A percentile compares a stretch with the other conserved stretches of the same genome.
phyloP scores from a whole-genome alignment of 1,284 basidiomycete genomes.

The Rhodotorula sp. region DNA sequence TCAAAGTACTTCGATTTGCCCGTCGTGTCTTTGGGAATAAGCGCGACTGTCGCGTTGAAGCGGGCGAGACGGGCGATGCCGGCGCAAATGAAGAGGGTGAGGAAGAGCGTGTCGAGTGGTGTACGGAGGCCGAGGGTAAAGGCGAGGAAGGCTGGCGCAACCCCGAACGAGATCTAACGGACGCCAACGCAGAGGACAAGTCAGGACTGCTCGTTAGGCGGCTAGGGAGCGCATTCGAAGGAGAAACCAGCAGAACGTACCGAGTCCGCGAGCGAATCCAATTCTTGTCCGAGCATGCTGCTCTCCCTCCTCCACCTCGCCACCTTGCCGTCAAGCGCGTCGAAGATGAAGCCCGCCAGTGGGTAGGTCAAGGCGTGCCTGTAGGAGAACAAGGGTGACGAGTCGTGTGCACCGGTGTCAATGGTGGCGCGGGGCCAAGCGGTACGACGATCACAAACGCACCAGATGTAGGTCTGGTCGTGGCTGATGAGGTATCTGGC shows the following conservation, averaged over 20 bases:
- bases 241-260: conserved; percentile 53
- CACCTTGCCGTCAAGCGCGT: conserved; percentile 96
- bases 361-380: conserved; percentile 79
- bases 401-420: not conserved
- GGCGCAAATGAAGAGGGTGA: conserved; percentile 90
- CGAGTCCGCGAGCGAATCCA: conserved; percentile 94
- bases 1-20: conserved; percentile 97
- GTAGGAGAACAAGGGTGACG: not conserved
- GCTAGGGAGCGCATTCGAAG: not conserved
- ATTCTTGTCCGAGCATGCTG: conserved; percentile 96
- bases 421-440: too few relatives aligned
- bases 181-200: not conserved
- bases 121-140: conserved; percentile 88
- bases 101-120: conserved; percentile 78
- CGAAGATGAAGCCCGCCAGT: conserved; percentile 94
- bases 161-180: conserved; percentile 82
- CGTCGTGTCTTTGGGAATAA: conserved; percentile 79
- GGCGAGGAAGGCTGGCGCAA: conserved; percentile 83
- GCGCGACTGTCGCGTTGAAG: conserved; percentile 97
- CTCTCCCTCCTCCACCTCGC: conserved; percentile 93
- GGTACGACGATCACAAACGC: conserved; percentile 1
- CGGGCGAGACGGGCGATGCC: conserved; percentile 93
- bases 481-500: conserved; percentile 80
- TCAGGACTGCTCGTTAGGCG: not conserved
- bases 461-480: conserved; percentile 75